Evolutionary conservation across 176 grass and related monocot genomes (phyloP).

Genomic region (bread wheat (Triticum aestivum)): IWGSC_CS_RefSeq_v2.1 NC_057813.1:655585777-655586276

Average conservation of each 20-base stretch:
- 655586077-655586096: too few relatives aligned
- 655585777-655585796: slow-evolving; percentile 46
- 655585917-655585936: slow-evolving; percentile 64
- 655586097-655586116: too few relatives aligned
- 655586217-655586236: too few relatives aligned
- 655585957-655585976: slow-evolving; percentile 54
- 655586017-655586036: neutral
- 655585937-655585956: slow-evolving; percentile 63
- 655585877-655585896: slow-evolving; percentile 53
- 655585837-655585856: slow-evolving; percentile 58
- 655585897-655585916: slow-evolving; percentile 43
- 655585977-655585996: slow-evolving; percentile 58
- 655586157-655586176: too few relatives aligned
- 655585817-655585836: slow-evolving; percentile 61
- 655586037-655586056: slow-evolving; percentile 31
- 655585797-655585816: slow-evolving; percentile 28
- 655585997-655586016: neutral
- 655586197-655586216: too few relatives aligned
- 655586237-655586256: too few relatives aligned
- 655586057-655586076: slow-evolving; percentile 27
- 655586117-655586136: neutral
- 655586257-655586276: too few relatives aligned
- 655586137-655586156: too few relatives aligned
- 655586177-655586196: too few relatives aligned
- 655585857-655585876: slow-evolving; percentile 49